Conservation (phyloP, 108 stramenopile genomes). For the Parietichytrium sp. region DNA sequence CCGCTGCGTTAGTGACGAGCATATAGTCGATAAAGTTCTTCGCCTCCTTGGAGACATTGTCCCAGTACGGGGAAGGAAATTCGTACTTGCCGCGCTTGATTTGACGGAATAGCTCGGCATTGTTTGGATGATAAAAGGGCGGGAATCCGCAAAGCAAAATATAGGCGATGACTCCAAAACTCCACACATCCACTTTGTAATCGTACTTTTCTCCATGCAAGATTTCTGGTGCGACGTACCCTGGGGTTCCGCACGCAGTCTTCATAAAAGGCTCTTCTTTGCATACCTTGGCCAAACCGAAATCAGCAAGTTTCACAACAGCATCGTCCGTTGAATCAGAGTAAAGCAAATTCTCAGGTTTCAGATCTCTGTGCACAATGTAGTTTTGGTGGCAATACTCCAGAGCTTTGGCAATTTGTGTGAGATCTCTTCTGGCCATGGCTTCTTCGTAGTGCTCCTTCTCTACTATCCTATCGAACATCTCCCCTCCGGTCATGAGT, state of each 20-base stretch:
- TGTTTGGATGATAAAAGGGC: constrained; percentile 91
- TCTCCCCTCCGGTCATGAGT: constrained; percentile 79
- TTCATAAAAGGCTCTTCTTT: constrained; percentile 69
- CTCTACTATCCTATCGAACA: constrained; percentile 86
- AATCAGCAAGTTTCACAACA: constrained; percentile 94
- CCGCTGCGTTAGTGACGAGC: constrained; percentile 44
- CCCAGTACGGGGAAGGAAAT: constrained; percentile 54
- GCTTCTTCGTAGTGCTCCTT: constrained; percentile 78
- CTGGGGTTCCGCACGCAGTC: constrained; percentile 91
- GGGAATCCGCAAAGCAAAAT: constrained; percentile 95
- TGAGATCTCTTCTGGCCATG: constrained; percentile 72
- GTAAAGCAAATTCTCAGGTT: constrained; percentile 81
- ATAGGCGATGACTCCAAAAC: constrained; percentile 89
- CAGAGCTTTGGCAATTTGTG: constrained; percentile 72
- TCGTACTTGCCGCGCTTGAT: constrained; percentile 51
- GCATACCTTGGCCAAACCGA: constrained; percentile 90
- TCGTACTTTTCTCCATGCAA: constrained; percentile 78
- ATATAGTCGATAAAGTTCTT: constrained; percentile 45
- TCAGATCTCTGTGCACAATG: constrained; percentile 82
- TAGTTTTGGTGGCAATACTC: constrained; percentile 73
- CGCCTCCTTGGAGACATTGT: constrained; percentile 42
- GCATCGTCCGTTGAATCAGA: constrained; percentile 67
- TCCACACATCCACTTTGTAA: constrained; percentile 88
- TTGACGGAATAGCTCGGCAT: constrained; percentile 56
- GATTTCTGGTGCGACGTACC: constrained; percentile 89